Percentiles rank a stretch among this genome's conserved stretches.
These are phyloP conservation scores for Penicillium expansum DNA, from an alignment of 2,329 filamentous ascomycete genomes.

Conservation along the genomic window DNA sequence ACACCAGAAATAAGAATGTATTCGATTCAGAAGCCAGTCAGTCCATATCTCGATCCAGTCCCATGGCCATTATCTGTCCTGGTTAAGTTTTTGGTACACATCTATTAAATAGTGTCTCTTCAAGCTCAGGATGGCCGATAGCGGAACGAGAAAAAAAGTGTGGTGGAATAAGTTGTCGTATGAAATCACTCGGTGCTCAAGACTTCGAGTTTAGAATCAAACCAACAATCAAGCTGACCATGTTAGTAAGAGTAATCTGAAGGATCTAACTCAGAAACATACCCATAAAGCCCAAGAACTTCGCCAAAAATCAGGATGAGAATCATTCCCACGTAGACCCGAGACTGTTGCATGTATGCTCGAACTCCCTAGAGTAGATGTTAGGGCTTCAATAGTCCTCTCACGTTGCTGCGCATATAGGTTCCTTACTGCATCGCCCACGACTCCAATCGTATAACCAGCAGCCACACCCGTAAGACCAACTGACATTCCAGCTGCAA, in stretches of 20 bases:
- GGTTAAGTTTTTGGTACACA: neutral
- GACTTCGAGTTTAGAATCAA: slow-evolving; percentile 85
- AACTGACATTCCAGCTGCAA: slow-evolving; percentile 85
- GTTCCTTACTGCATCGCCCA: slow-evolving; percentile 74
- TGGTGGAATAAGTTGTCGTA: neutral
- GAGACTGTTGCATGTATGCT: slow-evolving; percentile 92
- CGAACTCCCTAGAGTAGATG: slow-evolving; percentile 63
- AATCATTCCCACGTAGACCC: slow-evolving; percentile 98
- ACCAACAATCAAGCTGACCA: slow-evolving; percentile 76
- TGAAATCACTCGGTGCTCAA: slow-evolving; percentile 9
- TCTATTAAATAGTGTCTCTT: neutral
- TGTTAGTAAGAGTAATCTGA: slow-evolving; percentile 19
- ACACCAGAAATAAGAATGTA: slow-evolving; percentile 15
- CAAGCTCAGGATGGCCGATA: neutral
- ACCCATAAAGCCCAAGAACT: slow-evolving; percentile 96
- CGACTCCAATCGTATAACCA: slow-evolving; percentile 93
- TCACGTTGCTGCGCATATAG: neutral
- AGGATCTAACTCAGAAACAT: slow-evolving; percentile 35
- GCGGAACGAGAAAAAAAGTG: neutral
- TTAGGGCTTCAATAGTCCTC: slow-evolving; percentile 20
- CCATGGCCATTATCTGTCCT: neutral
- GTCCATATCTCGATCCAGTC: neutral
- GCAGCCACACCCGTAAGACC: slow-evolving; percentile 90
- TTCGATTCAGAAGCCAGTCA: neutral
- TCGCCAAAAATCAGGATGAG: slow-evolving; percentile 98